A percentile compares a stretch with the other conserved stretches of the same genome.
Evolutionary conservation across 768 basidiomycete species (phyloP).

Genomic region (Coprinopsis cinerea): DNA sequence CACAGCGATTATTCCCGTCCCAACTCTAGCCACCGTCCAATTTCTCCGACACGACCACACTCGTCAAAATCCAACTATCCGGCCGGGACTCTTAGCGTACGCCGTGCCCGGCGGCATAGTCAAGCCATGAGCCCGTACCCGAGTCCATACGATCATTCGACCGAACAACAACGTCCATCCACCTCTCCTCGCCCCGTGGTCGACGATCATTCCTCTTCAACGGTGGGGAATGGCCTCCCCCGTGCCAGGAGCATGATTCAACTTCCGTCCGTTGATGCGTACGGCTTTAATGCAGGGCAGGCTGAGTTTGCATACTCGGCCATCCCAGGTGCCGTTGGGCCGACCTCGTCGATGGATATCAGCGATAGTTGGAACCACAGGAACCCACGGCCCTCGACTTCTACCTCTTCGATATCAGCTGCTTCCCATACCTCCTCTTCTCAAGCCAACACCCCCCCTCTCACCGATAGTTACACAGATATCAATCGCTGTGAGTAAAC

Average conservation of each 20-base stretch:
- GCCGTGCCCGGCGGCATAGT: conserved; percentile 72
- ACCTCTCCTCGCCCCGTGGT: conserved; percentile 61
- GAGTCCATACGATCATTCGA: conserved; percentile 65
- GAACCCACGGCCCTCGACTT: conserved; percentile 66
- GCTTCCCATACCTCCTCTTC: conserved; percentile 74
- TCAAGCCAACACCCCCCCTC: conserved; percentile 77
- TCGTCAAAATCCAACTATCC: conserved; percentile 59
- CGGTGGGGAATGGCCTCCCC: conserved; percentile 38
- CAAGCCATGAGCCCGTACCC: conserved; percentile 88
- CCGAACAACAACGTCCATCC: conserved; percentile 58
- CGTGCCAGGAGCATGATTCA: conserved; percentile 83
- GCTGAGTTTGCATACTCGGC: conserved; percentile 82
- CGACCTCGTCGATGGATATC: conserved; percentile 39
- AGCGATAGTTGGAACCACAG: conserved; percentile 43
- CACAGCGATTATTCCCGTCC: conserved; percentile 69
- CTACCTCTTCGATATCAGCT: conserved; percentile 70
- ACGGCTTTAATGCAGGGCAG: conserved; percentile 57
- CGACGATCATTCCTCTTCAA: conserved; percentile 40
- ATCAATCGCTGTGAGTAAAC: conserved; percentile 75
- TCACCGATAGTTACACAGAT: conserved; percentile 66
- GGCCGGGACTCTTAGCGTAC: conserved; percentile 56
- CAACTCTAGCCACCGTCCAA: conserved; percentile 66
- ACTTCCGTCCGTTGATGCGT: conserved; percentile 66
- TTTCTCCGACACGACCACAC: conserved; percentile 60
- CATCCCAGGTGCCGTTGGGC: conserved; percentile 39